These are phyloP conservation scores for Boletus huronensis DNA, from an alignment of 768 basidiomycete genomes.

Conservation along the genomic window DNA sequence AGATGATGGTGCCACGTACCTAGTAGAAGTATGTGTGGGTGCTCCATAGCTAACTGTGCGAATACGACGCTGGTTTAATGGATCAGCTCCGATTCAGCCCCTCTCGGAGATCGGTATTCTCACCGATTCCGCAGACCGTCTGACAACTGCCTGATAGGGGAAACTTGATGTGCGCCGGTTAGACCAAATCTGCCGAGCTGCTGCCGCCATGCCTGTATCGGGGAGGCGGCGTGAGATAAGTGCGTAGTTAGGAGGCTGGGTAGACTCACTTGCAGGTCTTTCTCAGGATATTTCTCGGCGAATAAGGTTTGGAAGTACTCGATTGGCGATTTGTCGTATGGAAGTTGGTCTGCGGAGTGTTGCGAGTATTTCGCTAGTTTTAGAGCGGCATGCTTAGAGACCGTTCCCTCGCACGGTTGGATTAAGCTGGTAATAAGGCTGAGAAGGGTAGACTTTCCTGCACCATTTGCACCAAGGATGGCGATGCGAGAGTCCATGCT, in stretches of 20 bases:
- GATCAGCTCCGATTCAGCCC: conserved; percentile 11
- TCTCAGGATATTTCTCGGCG: conserved; percentile 83
- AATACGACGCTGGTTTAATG: conserved; percentile 74
- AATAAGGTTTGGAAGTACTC: conserved; percentile 91
- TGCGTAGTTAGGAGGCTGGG: conserved; percentile 5
- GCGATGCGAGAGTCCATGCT: conserved; percentile 95
- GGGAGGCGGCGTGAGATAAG: conserved; percentile 9
- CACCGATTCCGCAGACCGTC: conserved; percentile 96
- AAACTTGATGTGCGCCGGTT: conserved; percentile 88
- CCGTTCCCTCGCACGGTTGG: conserved; percentile 77
- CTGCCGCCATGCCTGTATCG: conserved; percentile 78
- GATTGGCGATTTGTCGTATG: conserved; percentile 85
- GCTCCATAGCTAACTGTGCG: conserved; percentile 94
- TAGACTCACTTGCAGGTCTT: conserved; percentile 63
- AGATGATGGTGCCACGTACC: conserved; percentile 41
- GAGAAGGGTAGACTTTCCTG: conserved; percentile 90
- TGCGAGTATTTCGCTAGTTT: conserved; percentile 99
- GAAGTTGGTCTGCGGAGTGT: conserved; percentile 97
- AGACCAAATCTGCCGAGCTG: conserved; percentile 96
- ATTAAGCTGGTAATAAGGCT: conserved; percentile 83
- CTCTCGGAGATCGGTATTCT: conserved; percentile 20
- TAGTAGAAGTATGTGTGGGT: conserved; percentile 89
- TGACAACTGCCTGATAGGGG: conserved; percentile 90
- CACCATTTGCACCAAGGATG: conserved; percentile 94
- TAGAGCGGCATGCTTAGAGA: conserved; percentile 84